A percentile compares a stretch with the other conserved stretches of the same genome.
Evolutionary conservation across 768 basidiomycete genomes (phyloP).

Genomic region (Leccinum barrowsii): DNA sequence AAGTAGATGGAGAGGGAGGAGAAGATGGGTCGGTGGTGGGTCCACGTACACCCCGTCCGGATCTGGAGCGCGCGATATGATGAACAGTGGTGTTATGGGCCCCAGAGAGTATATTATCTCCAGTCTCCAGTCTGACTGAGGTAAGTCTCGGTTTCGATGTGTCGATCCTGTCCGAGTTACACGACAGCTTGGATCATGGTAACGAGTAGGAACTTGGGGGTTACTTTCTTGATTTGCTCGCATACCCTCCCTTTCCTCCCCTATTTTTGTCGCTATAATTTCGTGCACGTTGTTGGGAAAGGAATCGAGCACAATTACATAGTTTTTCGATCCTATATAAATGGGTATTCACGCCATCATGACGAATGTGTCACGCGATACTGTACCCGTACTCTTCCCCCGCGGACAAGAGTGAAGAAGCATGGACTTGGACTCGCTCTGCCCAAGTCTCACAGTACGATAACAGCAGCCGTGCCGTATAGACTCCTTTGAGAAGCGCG

Average conservation of each 20-base stretch:
- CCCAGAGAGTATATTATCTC: background rate
- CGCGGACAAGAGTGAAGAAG: background rate
- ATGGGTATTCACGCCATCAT: background rate
- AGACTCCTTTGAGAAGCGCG: background rate
- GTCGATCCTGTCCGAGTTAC: background rate
- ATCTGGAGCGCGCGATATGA: constrained; percentile 41
- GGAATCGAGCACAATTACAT: background rate
- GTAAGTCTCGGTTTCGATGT: background rate
- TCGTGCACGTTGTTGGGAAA: background rate
- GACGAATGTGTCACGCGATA: background rate
- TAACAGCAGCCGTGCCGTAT: background rate
- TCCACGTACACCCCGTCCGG: constrained; percentile 25
- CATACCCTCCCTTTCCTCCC: background rate
- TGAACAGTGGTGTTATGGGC: constrained; percentile 13
- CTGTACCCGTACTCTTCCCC: background rate
- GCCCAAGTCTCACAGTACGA: background rate
- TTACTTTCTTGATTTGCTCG: too few relatives aligned
- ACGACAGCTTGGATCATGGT: background rate
- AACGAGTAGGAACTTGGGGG: background rate
- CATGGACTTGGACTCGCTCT: background rate
- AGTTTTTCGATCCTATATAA: background rate
- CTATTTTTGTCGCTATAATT: background rate
- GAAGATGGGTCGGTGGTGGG: background rate
- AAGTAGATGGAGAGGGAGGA: background rate
- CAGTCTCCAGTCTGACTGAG: background rate